Conservation (phyloP, 2,329 filamentous ascomycete genomes). For the Alternaria brassicae region DNA sequence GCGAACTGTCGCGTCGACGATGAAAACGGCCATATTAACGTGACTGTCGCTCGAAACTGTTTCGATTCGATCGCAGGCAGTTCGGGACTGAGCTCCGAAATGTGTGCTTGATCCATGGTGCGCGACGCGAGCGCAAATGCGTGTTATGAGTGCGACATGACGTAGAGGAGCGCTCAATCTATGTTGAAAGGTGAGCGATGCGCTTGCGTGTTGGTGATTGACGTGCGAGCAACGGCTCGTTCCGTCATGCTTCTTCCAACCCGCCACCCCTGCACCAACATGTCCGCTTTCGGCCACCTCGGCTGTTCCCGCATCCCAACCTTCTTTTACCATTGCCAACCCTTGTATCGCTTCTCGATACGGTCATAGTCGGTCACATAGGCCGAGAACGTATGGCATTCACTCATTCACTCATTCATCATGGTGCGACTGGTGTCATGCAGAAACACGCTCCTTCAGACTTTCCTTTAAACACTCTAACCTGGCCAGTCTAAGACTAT, state of each 20-base stretch:
- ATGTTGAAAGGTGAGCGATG: neutral
- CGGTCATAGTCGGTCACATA: neutral
- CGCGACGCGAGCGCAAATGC: constrained; percentile 12
- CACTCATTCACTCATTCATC: no score
- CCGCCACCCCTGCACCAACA: constrained; percentile 3
- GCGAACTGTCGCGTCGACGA: constrained; percentile 75
- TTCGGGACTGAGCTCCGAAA: constrained; percentile 44
- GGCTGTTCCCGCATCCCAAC: neutral
- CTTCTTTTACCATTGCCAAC: neutral
- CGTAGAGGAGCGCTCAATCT: neutral
- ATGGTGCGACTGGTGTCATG: no score
- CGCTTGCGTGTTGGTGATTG: neutral
- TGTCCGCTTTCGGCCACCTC: constrained; percentile 8
- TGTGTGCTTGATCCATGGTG: constrained; percentile 41
- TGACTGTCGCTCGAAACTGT: constrained; percentile 73
- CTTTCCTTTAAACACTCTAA: no score
- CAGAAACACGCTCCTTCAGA: no score
- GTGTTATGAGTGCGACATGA: constrained; percentile 16
- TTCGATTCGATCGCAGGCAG: constrained; percentile 40
- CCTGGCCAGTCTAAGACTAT: no score
- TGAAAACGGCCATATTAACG: constrained; percentile 91
- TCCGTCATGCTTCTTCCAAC: constrained; percentile 13
- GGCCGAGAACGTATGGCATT: no score
- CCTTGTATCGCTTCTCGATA: neutral
- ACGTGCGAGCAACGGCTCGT: constrained; percentile 16